These are phyloP conservation scores for Licmophora abbreviata DNA, from an alignment of 108 stramenopile genomes.

Conservation along the genomic window DNA sequence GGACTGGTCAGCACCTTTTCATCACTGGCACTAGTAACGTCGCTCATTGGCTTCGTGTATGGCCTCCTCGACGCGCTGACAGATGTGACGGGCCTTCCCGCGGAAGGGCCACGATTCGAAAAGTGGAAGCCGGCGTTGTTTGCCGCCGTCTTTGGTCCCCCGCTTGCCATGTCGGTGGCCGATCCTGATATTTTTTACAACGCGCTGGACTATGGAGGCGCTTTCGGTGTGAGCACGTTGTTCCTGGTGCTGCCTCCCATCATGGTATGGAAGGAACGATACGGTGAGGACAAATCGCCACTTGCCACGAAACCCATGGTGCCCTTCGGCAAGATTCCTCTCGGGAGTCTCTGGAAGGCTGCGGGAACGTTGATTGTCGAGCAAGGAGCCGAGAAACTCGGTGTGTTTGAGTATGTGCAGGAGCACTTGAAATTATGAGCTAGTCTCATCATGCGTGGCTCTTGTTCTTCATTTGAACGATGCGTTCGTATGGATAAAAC, in stretches of 20 bases:
- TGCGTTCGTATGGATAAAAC: too few species aligned
- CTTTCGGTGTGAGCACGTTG: conserved; percentile 60
- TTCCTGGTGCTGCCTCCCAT: conserved; percentile 68
- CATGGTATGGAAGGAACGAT: conserved; percentile 71
- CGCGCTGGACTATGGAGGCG: conserved; percentile 62
- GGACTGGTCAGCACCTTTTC: conserved; percentile 40
- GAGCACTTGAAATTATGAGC: too few species aligned
- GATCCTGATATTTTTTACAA: conserved; percentile 50
- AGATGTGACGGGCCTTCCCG: conserved; percentile 35
- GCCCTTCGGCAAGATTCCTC: conserved; percentile 62
- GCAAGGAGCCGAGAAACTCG: conserved; percentile 70
- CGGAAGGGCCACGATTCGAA: conserved; percentile 31
- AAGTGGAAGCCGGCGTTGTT: conserved; percentile 55
- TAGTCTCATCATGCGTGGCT: too few species aligned
- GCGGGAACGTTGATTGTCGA: conserved; percentile 69
- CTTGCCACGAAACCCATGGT: conserved; percentile 38
- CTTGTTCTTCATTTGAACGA: too few species aligned
- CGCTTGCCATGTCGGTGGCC: conserved; percentile 30
- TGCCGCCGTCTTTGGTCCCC: conserved; percentile 40
- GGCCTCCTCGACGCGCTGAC: conserved; percentile 70
- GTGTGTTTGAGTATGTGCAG: conserved; percentile 53
- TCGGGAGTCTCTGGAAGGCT: conserved; percentile 65
- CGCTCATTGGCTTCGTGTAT: conserved; percentile 64
- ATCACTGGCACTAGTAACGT: conserved; percentile 51
- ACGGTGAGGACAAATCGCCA: conserved; percentile 42